Conservation (phyloP, 192 early-diverging fungal genomes). For the Mortierella alpina region DNA sequence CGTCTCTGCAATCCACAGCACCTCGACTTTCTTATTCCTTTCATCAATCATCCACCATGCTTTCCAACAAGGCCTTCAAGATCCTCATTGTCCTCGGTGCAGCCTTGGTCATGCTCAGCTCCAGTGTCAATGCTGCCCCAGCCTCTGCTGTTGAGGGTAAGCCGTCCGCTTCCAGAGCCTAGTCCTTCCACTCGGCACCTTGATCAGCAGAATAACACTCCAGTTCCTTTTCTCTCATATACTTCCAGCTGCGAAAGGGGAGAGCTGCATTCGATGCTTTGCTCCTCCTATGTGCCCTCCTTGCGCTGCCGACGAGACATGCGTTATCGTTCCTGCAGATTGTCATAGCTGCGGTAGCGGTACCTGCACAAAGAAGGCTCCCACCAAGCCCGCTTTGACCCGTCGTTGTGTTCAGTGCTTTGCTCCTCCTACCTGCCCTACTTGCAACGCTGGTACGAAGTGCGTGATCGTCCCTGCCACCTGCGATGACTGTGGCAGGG, state of each 20-base stretch:
- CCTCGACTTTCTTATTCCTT: background rate
- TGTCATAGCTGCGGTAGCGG: background rate
- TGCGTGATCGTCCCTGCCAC: background rate
- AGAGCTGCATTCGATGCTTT: conserved; percentile 21
- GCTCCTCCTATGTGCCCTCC: conserved; percentile 19
- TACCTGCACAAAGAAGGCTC: background rate
- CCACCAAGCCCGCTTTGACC: no score
- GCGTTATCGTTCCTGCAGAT: conserved; percentile 4
- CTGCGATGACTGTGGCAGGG: background rate
- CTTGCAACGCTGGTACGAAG: background rate
- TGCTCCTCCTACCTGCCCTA: conserved; percentile 4
- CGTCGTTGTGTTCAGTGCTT: background rate
- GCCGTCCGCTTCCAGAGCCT: no score
- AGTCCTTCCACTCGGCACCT: no score
- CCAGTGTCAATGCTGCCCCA: conserved; percentile 12
- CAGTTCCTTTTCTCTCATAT: background rate
- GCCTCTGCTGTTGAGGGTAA: background rate
- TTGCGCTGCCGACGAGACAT: background rate
- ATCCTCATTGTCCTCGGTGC: conserved; percentile 10
- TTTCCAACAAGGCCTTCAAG: conserved; percentile 10
- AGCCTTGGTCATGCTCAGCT: conserved; percentile 7
- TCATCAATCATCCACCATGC: conserved; percentile 4
- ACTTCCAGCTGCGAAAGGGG: background rate
- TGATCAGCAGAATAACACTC: background rate
- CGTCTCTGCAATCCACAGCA: background rate